Evolutionary conservation across 148 eudicot species (phyloP), one percentile per base, ranked within the genome.

Genomic region (Arbutus unedo): DNA sequence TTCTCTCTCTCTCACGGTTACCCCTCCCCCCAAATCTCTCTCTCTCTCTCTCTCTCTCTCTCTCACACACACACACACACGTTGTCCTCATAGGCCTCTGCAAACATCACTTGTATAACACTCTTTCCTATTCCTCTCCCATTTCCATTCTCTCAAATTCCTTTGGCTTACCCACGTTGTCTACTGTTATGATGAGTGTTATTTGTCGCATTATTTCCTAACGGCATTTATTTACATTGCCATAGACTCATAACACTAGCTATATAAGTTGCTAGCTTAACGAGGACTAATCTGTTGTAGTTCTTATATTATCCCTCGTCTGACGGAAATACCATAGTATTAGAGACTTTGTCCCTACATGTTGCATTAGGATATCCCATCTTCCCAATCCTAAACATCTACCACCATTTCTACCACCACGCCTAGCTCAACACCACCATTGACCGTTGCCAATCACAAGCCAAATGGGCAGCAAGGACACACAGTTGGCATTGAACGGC

Each of bases 21-120:
- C 84, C 80, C 21, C 88, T 76, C 85, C 87, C 87, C 25, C 86
- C 93, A 85, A 87, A 88, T 16, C 68, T 74, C 75, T 64, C 79
- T 68, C 80, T 74, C 84, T 15, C 78, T 53, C 9, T 72, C 83
- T 67, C 84, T 81, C 81, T 78, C 80, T 48, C 19, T 50, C 82
- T 75, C 54, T 62, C 78, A 31, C 41, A 64, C 81, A 81, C n/a
- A n/a, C n/a, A n/a, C n/a, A 53, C 48, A 1, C 38, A 1, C 38
- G 38, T 31, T 76, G 48, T 82, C 14, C 79, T 50, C 72, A 19
- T 47, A 48, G n/a, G 3, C 70, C 56, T 43, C 21, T 31, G 47
- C 55, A 83, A 10, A 56, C 57, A 25, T 9, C 57, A 51, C 49
- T 51, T 43, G 15, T 78, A 13, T 23, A 66, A 72, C 68, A 19